Conservation (phyloP, 352 stramenopile genomes). For the Poterioochromonas sp. region DNA sequence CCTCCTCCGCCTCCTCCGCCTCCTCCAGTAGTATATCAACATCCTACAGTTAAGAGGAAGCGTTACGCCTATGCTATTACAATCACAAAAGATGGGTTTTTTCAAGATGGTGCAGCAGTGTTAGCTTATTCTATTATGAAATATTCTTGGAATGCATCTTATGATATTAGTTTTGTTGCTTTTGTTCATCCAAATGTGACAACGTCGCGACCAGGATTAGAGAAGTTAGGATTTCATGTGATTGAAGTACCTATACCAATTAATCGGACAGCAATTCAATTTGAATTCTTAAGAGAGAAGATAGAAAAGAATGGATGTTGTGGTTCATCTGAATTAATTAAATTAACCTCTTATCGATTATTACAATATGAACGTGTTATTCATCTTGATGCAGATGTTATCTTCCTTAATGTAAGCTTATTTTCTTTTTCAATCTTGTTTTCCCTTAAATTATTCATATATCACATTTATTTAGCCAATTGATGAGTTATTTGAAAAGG, state of each 20-base stretch:
- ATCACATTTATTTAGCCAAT: conserved; percentile 28
- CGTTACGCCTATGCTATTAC: conserved; percentile 37
- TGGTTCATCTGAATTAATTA: conserved; percentile 41
- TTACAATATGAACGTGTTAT: conserved; percentile 42
- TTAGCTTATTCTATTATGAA: conserved; percentile 40
- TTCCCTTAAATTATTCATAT: background rate
- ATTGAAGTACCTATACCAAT: conserved; percentile 34
- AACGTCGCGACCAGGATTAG: conserved; percentile 23
- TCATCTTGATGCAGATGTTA: conserved; percentile 43
- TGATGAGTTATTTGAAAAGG: conserved; percentile 38
- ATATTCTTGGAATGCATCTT: background rate
- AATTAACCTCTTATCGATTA: conserved; percentile 38
- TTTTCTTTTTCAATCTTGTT: background rate
- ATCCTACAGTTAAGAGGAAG: no score
- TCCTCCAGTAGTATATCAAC: no score
- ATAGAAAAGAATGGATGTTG: conserved; percentile 43
- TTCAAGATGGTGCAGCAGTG: conserved; percentile 43
- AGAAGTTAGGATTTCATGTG: conserved; percentile 37
- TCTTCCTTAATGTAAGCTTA: conserved; percentile 33
- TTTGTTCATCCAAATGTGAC: conserved; percentile 40
- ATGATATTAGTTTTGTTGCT: conserved; percentile 38
- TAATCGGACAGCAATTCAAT: conserved; percentile 18
- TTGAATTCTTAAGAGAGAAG: conserved; percentile 29
- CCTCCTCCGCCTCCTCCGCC: no score
- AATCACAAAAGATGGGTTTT: conserved; percentile 43